Base-by-base conservation (phyloP, 768 basidiomycete species). In the Lepiota brunneoincarnata region DNA sequence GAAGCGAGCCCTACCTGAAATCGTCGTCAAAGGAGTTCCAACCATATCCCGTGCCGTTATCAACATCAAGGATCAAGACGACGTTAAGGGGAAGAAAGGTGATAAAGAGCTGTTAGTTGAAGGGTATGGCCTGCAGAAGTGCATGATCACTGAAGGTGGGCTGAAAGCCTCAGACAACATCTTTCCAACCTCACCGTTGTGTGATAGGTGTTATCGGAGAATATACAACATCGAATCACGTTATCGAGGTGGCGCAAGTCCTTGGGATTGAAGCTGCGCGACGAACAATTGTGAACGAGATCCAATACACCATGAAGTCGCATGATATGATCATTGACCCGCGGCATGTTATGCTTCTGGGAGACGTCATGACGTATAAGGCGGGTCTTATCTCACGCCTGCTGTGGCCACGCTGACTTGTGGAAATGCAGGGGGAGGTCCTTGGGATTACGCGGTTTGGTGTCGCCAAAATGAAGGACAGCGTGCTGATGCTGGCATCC, bases 291-390 rank as follows among this genome's bases (percentile, higher is more conserved):
- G 87, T 97, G 71, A 91, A 96, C 64, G 93, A 99, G 68, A 97
- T 98, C 61, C 90, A 96, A 67, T 91, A 92, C 65, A 98, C 93
- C 10, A 99, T 99, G 97, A 82, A 84, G 59, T 89, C 87, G 51
- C 97, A 99, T 74, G 93, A 93, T 63, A 95, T 99, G 90, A 94
- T 87, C 55, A 98, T 99, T 63, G 97, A 99, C 68, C 95, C 96
- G 57, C 90, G 97, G 49, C 97, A 99, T 69, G 91, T 98, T 63
- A 97, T 98, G 93, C 74, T 99, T 36, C 83, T 99, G 10, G 97
- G 95, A 44, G 97, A 99, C 70, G 94, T 98, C 56, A 99, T 99
- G 97, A 84, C 86, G 24, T 98, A 96, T 74, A 99, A 99, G 84
- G 93, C 87, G 55, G 31, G 67, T 54, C 10, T 17, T 40, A 26